Evolutionary conservation across 2,329 filamentous ascomycete species (phyloP).

Genomic region (Colletotrichum sp.): DNA sequence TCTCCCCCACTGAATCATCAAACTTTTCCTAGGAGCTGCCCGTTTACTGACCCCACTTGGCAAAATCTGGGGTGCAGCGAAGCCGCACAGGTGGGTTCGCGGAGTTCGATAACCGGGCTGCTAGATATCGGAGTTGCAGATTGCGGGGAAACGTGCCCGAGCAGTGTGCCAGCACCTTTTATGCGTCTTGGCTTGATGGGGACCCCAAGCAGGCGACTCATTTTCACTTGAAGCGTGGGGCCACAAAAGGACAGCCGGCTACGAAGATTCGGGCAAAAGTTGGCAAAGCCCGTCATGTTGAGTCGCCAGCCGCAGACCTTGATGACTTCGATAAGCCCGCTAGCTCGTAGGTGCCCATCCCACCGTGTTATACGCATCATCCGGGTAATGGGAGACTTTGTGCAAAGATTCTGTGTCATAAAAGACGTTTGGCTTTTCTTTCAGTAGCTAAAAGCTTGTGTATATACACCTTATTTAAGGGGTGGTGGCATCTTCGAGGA

Average conservation of each 20-base stretch:
- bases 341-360: neutral
- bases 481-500: neutral
- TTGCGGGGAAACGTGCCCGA: neutral
- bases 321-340: neutral
- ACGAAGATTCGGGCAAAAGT: neutral
- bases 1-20: neutral
- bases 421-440: neutral
- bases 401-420: neutral
- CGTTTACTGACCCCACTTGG: neutral
- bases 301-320: neutral
- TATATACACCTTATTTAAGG: neutral
- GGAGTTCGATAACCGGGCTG: neutral
- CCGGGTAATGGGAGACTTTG: neutral
- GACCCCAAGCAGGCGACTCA: neutral
- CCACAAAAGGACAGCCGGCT: neutral
- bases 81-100: neutral
- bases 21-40: neutral
- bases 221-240: neutral
- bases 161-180: neutral
- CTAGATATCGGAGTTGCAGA: neutral
- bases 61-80: neutral
- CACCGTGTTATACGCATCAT: neutral
- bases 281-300: neutral
- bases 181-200: neutral
- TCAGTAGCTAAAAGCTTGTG: neutral